phyloP scores from a whole-genome alignment of 768 basidiomycete genomes.

The Tricholoma sp. region DNA sequence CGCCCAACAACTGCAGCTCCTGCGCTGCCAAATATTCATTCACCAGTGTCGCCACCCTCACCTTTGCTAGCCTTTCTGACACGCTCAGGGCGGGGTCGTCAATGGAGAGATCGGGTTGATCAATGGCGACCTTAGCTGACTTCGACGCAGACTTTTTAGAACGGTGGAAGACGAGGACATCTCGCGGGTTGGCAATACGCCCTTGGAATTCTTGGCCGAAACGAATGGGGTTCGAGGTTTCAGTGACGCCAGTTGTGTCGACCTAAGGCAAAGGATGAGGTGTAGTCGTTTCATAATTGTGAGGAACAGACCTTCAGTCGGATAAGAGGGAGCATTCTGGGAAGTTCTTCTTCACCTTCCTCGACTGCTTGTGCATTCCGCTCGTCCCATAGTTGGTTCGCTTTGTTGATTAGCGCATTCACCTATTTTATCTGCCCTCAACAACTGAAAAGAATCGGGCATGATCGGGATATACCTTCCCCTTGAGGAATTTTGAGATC shows the following conservation, averaged over 20 bases:
- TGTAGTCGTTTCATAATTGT: neutral
- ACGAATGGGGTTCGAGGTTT: constrained; percentile 92
- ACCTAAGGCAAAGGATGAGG: constrained; percentile 41
- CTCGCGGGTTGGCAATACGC: constrained; percentile 88
- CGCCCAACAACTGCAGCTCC: constrained; percentile 86
- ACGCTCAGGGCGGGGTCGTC: constrained; percentile 66
- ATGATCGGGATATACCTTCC: constrained; percentile 39
- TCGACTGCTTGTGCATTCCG: constrained; percentile 56
- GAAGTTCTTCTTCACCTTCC: constrained; percentile 56
- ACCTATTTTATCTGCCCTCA: constrained; percentile 41
- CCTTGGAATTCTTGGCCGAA: constrained; percentile 96
- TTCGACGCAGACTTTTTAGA: constrained; percentile 57
- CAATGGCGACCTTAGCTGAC: constrained; percentile 56
- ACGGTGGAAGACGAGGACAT: constrained; percentile 87
- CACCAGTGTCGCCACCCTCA: constrained; percentile 86
- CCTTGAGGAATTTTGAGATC: constrained; percentile 76
- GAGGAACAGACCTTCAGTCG: constrained; percentile 61
- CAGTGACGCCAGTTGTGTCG: constrained; percentile 84
- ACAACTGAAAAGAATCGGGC: neutral
- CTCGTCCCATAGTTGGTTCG: constrained; percentile 74
- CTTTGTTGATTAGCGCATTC: constrained; percentile 71
- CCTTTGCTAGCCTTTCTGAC: constrained; percentile 70
- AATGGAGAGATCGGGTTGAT: constrained; percentile 76
- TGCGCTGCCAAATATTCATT: constrained; percentile 90
- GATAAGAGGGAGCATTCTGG: constrained; percentile 80